A percentile compares a stretch with the other conserved stretches of the same genome.
Evolutionary conservation across 345 rosid genomes (phyloP).

Genomic region (Cardiospermum halicacabum): DNA sequence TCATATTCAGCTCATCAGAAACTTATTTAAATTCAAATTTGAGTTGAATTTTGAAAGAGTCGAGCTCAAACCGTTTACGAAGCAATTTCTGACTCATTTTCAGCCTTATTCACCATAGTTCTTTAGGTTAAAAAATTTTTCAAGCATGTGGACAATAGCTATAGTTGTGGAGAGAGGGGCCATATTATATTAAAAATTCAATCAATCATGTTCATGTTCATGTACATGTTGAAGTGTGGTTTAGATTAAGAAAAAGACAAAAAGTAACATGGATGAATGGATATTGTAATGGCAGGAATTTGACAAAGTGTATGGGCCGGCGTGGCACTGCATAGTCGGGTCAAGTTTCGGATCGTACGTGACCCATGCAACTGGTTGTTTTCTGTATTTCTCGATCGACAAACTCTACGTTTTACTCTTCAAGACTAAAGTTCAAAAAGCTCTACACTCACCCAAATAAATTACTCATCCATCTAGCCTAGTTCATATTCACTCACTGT

Average conservation of each 20-base stretch:
- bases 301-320: conserved; percentile 83
- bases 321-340: conserved; percentile 97
- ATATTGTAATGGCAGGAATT: too few species aligned
- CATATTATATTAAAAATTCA: background rate
- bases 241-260: too few species aligned
- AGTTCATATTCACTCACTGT: too few species aligned
- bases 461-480: background rate
- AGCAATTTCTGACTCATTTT: too few species aligned
- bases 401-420: conserved; percentile 61
- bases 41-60: too few species aligned
- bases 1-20: too few species aligned
- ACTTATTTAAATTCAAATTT: too few species aligned
- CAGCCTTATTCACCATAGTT: too few species aligned
- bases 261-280: too few species aligned
- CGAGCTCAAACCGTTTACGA: too few species aligned
- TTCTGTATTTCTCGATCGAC: conserved; percentile 82
- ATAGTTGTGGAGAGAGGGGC: background rate
- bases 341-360: conserved; percentile 81
- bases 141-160: conserved; percentile 29
- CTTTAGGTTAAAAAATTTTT: too few species aligned
- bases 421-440: conserved; percentile 58
- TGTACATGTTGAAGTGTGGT: too few species aligned
- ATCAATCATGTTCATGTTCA: background rate
- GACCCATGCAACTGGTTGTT: conserved; percentile 79
- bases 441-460: conserved; percentile 24